Evolutionary conservation across 108 stramenopile genomes (phyloP).

Genomic region (Nitzschia sp.): DNA sequence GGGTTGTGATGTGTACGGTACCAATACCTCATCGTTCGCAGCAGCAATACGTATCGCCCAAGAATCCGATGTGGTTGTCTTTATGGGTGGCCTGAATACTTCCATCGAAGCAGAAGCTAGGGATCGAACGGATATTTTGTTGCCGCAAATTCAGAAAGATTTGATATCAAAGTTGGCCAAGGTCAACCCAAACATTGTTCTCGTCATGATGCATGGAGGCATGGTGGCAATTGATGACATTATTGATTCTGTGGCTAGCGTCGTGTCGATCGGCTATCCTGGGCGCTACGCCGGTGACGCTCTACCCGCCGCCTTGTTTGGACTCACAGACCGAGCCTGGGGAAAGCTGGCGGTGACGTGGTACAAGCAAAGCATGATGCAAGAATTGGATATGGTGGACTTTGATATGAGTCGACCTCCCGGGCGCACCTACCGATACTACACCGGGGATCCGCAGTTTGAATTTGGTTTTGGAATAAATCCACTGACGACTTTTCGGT

Average conservation of each 20-base stretch:
- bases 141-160: constrained; percentile 38
- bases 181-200: constrained; percentile 22
- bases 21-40: background rate
- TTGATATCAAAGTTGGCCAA: background rate
- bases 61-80: constrained; percentile 26
- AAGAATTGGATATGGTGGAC: constrained; percentile 22
- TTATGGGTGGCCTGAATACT: constrained; percentile 33
- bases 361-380: constrained; percentile 22
- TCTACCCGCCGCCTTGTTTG: constrained; percentile 34
- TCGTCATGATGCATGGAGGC: constrained; percentile 19
- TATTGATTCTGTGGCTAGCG: background rate
- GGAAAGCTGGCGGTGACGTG: constrained; percentile 27
- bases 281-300: constrained; percentile 35
- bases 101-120: constrained; percentile 36
- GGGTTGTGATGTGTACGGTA: background rate
- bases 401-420: constrained; percentile 23
- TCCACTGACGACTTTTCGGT: constrained; percentile 7
- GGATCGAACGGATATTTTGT: constrained; percentile 29
- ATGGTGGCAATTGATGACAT: constrained; percentile 14
- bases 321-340: constrained; percentile 36
- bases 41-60: background rate
- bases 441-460: constrained; percentile 33
- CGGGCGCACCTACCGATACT: constrained; percentile 45
- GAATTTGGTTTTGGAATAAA: constrained; percentile 41
- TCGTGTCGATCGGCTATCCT: constrained; percentile 18